These are phyloP conservation scores for Parascedosporium putredinis DNA, from an alignment of 2,329 filamentous ascomycete species.

Conservation along the genomic window DNA sequence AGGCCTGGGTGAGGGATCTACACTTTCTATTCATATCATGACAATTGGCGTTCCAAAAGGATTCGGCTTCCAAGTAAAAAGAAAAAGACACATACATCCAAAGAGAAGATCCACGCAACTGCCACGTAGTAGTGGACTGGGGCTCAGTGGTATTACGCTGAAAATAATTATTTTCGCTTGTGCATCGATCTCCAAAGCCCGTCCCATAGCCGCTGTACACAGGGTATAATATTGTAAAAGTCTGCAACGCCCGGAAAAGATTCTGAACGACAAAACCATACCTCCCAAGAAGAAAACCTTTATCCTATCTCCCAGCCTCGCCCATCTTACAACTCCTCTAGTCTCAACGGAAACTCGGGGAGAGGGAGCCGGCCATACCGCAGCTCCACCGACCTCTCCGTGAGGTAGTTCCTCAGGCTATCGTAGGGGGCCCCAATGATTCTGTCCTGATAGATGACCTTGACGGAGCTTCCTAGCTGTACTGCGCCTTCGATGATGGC, in stretches of 20 bases:
- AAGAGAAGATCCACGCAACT: too few species aligned
- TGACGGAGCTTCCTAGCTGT: slow-evolving; percentile 16
- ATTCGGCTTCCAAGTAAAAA: too few species aligned
- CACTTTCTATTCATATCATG: too few species aligned
- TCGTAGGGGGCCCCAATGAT: slow-evolving; percentile 22
- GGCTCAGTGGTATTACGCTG: too few species aligned
- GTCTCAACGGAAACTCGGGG: not conserved
- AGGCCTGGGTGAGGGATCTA: not conserved
- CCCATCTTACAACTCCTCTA: not conserved
- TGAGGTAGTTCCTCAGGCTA: slow-evolving; percentile 13
- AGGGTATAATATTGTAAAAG: too few species aligned
- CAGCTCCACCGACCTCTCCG: slow-evolving; percentile 9
- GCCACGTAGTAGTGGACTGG: too few species aligned
- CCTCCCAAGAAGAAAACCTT: not conserved
- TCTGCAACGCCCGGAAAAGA: too few species aligned
- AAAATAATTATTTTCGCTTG: too few species aligned
- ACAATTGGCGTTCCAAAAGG: too few species aligned
- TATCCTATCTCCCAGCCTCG: not conserved
- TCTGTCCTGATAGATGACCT: slow-evolving; percentile 22
- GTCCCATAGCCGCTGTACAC: too few species aligned
- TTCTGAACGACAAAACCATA: too few species aligned
- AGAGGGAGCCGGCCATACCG: slow-evolving; percentile 4
- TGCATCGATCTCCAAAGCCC: too few species aligned
- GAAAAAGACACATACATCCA: not conserved
- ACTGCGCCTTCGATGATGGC: slow-evolving; percentile 20